Conservation (phyloP, 163 green algal genomes). For the Scenedesmus sp. region DNA sequence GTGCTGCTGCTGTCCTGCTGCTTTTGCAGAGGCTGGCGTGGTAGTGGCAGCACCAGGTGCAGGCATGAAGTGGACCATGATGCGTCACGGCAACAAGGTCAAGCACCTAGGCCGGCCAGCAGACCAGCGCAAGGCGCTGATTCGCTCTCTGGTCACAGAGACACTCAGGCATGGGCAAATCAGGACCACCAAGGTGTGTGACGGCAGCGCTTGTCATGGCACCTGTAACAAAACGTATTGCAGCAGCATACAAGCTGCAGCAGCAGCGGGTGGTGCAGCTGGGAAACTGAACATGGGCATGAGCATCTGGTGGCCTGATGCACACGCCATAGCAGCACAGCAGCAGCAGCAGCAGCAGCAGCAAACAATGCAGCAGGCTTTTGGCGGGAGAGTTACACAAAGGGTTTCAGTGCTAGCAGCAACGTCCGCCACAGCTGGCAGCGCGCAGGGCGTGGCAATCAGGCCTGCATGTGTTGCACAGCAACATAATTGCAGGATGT, state of each 20-base stretch:
- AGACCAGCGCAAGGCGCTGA: constrained; percentile 98
- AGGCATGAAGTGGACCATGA: constrained; percentile 73
- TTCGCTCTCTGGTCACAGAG: constrained; percentile 94
- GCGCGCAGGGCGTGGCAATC: too few species aligned
- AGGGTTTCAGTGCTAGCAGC: too few species aligned
- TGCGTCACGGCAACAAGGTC: constrained; percentile 93
- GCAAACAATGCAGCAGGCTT: neutral
- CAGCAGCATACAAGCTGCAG: neutral
- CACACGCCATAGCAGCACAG: neutral
- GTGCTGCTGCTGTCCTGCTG: neutral
- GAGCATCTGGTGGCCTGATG: too few species aligned
- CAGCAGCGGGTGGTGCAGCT: neutral
- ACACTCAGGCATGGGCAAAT: constrained; percentile 96
- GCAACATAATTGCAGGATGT: too few species aligned
- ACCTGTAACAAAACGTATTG: neutral
- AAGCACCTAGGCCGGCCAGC: constrained; percentile 89
- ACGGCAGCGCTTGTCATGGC: too few species aligned
- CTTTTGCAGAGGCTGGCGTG: constrained; percentile 45
- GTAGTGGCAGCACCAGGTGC: constrained; percentile 6
- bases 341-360: neutral
- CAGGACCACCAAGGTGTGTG: constrained; percentile 93
- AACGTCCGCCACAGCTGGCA: too few species aligned
- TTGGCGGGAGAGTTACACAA: neutral
- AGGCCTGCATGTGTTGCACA: too few species aligned
- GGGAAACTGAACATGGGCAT: neutral